Evolutionary conservation across 441 rosid genomes (phyloP), one percentile per base, ranked within the genome.

Genomic region (Aleurites moluccanus): DNA sequence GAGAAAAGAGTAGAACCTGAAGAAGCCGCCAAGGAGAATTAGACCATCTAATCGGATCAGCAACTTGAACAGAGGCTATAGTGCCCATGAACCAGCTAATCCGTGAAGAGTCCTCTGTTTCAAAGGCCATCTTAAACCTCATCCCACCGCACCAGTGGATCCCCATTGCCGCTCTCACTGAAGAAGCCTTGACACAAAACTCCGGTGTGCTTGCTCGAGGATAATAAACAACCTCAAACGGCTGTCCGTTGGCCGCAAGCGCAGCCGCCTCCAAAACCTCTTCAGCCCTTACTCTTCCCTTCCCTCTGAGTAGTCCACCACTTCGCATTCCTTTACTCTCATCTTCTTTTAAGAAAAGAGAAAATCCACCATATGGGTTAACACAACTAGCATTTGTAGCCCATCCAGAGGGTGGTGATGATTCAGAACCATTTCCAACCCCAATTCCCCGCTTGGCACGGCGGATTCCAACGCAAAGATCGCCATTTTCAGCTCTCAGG

Each of bases 81-180:
- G 97, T 90, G 25, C 98, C 99, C 96, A 92, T 90, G 82, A 93
- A 96, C 98, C 99, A 96, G 79, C 99, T 96, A 21, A 92, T 92
- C 68, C 97, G 77, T 10, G 98, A 92, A 0, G 96, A 92, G 75
- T 96, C 98, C 77, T 96, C 98, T 0, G 99, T 96, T 78, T 96
- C 99, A 74, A 96, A 96, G 47, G 99, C 85, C 98, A 96, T 96
- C 81, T 96, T 96, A 76, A 96, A 93, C 79, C 98, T 84, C 99
- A 96, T 89, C 56, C 99, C 98, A 0, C 90, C 78, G 84, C 89
- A 88, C 98, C 98, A 96, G 4, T 80, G 89, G 27, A 87, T 88
- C 79, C 89, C 75, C 97, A 86, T 90, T 1, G 98, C 88, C 4
- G 93, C 85, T 72, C 90, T 80, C 38, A 87, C 95, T 8, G 87